phyloP scores from a whole-genome alignment of 805 yeast species.

The Martiniozyma abietophila region DNA sequence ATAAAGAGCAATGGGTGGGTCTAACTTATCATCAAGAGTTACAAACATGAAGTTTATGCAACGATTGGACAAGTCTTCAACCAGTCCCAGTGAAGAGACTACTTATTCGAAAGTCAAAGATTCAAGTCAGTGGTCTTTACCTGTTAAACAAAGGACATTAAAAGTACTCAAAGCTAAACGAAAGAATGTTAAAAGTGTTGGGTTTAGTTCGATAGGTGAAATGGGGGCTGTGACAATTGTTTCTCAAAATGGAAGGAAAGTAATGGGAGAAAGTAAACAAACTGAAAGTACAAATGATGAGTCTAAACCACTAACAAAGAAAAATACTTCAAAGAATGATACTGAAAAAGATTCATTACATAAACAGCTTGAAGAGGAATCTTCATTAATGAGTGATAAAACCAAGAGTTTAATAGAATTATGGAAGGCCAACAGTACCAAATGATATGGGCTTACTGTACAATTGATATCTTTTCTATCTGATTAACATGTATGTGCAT shows the following conservation, averaged over 20 bases:
- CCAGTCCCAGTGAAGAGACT: constrained; percentile 24
- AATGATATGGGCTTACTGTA: background rate
- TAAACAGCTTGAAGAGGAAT: constrained; percentile 3
- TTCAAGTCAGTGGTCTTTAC: constrained; percentile 42
- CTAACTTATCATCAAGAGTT: constrained; percentile 51
- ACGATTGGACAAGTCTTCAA: constrained; percentile 27
- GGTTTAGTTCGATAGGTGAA: constrained; percentile 20
- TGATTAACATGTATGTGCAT: no score
- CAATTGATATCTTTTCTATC: no score
- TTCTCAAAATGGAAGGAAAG: background rate
- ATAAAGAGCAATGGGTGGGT: constrained; percentile 1
- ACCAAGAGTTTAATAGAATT: constrained; percentile 9
- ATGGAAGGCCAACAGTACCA: constrained; percentile 11
- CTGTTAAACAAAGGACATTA: constrained; percentile 24
- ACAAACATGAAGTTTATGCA: constrained; percentile 77
- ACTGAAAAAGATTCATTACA: constrained; percentile 11
- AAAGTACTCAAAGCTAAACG: constrained; percentile 14
- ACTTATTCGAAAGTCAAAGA: constrained; percentile 35
- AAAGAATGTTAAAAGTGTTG: constrained; percentile 18
- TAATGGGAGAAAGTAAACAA: constrained; percentile 3
- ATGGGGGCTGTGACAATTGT: constrained; percentile 5
- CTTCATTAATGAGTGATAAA: background rate
- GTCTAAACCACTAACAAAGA: constrained; percentile 1
- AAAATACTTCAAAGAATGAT: background rate
- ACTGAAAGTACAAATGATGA: background rate